Base-by-base conservation (phyloP, 768 basidiomycete species). In the Cyclocybe cylindracea region DNA sequence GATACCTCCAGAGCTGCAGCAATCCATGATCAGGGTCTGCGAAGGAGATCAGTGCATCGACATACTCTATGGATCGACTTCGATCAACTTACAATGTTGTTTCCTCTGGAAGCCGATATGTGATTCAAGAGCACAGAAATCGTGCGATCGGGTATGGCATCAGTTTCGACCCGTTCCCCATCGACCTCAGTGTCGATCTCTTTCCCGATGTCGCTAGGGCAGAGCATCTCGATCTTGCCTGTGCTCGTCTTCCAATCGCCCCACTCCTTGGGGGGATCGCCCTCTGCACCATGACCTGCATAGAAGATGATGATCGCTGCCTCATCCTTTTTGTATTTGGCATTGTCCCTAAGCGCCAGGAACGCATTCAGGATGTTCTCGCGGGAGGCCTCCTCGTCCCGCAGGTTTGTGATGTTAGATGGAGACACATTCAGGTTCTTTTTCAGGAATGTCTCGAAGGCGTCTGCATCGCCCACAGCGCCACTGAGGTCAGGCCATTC, bases 21-120 rank as follows among this genome's bases (percentile, higher is more conserved):
- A 78, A 47, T 78, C 78, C 5, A 79, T 62, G 40, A 79, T 73
- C 11, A 79, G 59, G 9, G 72, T 76, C 78, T 79, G 47, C 13
- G 14, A 38, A 9, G 7, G n/a, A 2, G 16, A 29, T 42, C 8
- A 50, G 51, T 31, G 33, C 43, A 9, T 29, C 19, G 11, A n/a
- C 9, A 2, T 8, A 9, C 5, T 32, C 13, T 24, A n/a, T 36
- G 16, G 16, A 34, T 3, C 2, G 10, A 41, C 11, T 33, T 35
- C 42, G 24, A 24, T 36, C 6, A 1, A 43, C 76, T 34, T 39
- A 75, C 77, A 14, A 78, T 76, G 50, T 78, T 78, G 56, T 74
- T 67, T 6, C 78, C 78, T 48, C 70, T 73, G 16, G 38, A 46
- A 31, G 59, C 62, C 9, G 78, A 70, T 0, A 79, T 56, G 11